Base-by-base conservation (phyloP, 2,329 filamentous ascomycete species). In the Alternaria viburni region DNA sequence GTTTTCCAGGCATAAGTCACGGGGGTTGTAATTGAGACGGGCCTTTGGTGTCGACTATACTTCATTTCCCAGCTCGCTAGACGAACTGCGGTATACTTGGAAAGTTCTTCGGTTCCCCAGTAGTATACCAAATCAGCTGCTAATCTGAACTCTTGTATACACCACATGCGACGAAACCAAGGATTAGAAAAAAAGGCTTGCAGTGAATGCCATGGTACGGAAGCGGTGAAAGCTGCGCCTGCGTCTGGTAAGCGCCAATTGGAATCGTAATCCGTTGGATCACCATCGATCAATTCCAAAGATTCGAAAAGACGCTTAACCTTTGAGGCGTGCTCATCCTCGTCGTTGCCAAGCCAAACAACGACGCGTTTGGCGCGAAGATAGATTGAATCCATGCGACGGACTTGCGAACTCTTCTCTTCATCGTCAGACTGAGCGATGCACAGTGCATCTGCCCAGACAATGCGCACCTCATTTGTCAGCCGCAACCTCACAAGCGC, bases 401-500 rank as follows among this genome's bases (percentile, higher is more conserved):
- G 46, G n/a, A 49, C 46, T 2, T 49, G 46, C 23, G 46, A 49
- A 17, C 46, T 49, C 25, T 49, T 49, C 15, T 49, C 46, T 3
- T 49, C 46, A 12, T 49, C 46, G 12, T 26, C 46, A 49, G 46
- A 49, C 46, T 49, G 47, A 19, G n/a, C 25, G 28, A 50, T 50
- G 47, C 47, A 50, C 6, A 50, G 25, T 30, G 47, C 47, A 28
- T 50, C 47, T 50, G 47, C 47, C 25, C 25, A 50, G 26, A 50
- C 26, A 19, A 30, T 9, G 1, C 47, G 10, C 6, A 19, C 25
- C 11, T 30, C 47, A 3, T 10, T 50, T 4, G 3, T 30, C 25
- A 30, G n/a, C 26, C 25, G 47, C 47, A 30, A 1, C n/a, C 26
- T 50, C n/a, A 30, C n/a, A 19, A 50, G 25, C 2, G 47, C 47